Conservation (phyloP, 345 rosid species). For the Pistacia integerrima region DNA sequence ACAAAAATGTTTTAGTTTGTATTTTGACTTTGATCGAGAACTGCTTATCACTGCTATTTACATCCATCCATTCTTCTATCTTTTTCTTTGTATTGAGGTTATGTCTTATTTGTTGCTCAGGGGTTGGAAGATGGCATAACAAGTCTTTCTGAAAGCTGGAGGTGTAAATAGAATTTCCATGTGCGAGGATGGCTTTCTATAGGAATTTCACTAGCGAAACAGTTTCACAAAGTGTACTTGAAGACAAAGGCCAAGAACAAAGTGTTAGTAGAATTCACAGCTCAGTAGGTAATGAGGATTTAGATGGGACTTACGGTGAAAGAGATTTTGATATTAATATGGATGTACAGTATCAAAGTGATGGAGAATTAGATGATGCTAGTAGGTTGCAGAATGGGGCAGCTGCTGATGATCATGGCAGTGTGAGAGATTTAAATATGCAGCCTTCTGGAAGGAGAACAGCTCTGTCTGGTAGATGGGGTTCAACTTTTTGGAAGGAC, state of each 20-base stretch:
- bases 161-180: slow-evolving; percentile 39
- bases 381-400: slow-evolving; percentile 47
- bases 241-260: slow-evolving; percentile 61
- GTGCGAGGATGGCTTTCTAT: slow-evolving; percentile 81
- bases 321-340: slow-evolving; percentile 80
- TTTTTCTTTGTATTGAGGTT: slow-evolving; percentile 4
- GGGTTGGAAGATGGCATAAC: slow-evolving; percentile 18
- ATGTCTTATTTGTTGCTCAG: slow-evolving; percentile 27
- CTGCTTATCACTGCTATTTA: not conserved
- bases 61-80: not conserved
- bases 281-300: slow-evolving; percentile 49
- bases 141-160: slow-evolving; percentile 4
- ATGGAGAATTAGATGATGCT: slow-evolving; percentile 63
- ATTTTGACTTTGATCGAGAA: not conserved
- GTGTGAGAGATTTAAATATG: slow-evolving; percentile 42
- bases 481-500: slow-evolving; percentile 96
- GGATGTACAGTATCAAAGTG: slow-evolving; percentile 70
- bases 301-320: slow-evolving; percentile 48
- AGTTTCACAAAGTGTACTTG: slow-evolving; percentile 55
- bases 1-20: too few species aligned
- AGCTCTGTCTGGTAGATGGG: slow-evolving; percentile 80
- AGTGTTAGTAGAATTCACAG: slow-evolving; percentile 41
- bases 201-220: slow-evolving; percentile 67
- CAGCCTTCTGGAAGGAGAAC: slow-evolving; percentile 73
- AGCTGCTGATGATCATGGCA: slow-evolving; percentile 34